phyloP scores from a whole-genome alignment of 371 early-diverging fungal species.

The Mortierella sp. region DNA sequence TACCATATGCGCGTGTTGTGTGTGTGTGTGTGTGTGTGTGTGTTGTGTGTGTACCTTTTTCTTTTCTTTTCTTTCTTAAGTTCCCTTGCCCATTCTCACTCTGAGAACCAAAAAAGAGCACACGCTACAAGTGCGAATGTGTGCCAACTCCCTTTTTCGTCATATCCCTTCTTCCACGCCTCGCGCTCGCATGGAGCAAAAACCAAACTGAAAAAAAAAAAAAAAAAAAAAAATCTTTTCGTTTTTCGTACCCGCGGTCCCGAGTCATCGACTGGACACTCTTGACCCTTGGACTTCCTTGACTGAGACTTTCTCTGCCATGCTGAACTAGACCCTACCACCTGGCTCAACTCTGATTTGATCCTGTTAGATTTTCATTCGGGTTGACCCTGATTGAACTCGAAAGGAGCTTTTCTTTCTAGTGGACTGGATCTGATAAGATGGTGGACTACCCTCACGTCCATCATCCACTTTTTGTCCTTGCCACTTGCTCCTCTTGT shows the following conservation, averaged over 20 bases:
- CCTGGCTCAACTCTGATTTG: too few relatives aligned
- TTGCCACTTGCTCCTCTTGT: constrained; percentile 1
- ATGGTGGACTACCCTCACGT: background rate
- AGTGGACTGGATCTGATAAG: constrained; percentile 52
- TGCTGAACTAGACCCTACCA: background rate
- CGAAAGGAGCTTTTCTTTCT: too few relatives aligned
- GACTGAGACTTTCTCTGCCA: constrained; percentile 1
- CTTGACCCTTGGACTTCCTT: background rate
- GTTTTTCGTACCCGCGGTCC: constrained; percentile 18
- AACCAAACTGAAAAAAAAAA: constrained; percentile 9
- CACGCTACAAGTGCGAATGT: background rate
- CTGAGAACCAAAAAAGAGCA: background rate
- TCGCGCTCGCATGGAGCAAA: background rate
- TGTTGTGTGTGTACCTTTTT: background rate
- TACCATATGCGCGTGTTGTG: too few relatives aligned
- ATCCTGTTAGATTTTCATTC: background rate
- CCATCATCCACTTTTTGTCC: background rate
- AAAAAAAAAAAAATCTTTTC: background rate
- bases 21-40: too few relatives aligned
- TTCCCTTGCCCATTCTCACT: background rate
- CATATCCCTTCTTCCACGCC: background rate
- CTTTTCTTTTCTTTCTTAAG: background rate
- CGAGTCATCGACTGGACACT: background rate
- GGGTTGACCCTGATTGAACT: background rate
- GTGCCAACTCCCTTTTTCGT: too few relatives aligned